Evolutionary conservation across 306 rosid genomes (phyloP).

Genomic region (Prosopis cineraria): DNA sequence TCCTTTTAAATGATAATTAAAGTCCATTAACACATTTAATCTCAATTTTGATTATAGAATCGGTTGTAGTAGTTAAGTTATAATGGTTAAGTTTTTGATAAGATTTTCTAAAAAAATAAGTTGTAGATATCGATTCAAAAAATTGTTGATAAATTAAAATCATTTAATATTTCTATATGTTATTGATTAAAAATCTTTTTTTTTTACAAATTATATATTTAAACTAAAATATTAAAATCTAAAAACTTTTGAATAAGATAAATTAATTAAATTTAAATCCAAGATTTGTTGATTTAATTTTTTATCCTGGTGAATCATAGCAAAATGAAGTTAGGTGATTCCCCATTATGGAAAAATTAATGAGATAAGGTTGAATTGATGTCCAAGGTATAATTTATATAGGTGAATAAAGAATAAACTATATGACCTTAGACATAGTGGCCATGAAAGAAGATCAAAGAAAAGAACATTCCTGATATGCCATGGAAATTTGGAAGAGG

Average conservation of each 20-base stretch:
- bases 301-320: conserved; percentile 12
- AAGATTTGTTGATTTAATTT: not conserved
- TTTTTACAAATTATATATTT: not conserved
- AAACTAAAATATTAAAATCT: not conserved
- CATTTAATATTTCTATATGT: not conserved
- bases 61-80: no score
- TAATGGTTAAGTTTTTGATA: no score
- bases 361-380: conserved; percentile 42
- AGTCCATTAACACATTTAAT: no score
- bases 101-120: no score
- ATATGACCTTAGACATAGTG: conserved; percentile 22
- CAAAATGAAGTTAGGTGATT: conserved; percentile 45
- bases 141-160: no score
- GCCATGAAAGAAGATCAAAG: conserved; percentile 34
- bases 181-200: no score
- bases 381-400: not conserved
- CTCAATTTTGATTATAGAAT: no score
- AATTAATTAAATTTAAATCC: not conserved
- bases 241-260: not conserved
- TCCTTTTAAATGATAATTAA: no score
- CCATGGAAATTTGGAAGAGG: conserved; percentile 22
- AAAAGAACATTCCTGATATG: conserved; percentile 37
- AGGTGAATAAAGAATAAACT: conserved; percentile 14
- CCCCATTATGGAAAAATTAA: conserved; percentile 54
- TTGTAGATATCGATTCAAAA: no score